phyloP scores from a whole-genome alignment of 768 basidiomycete genomes.

The Xerocomellus intermedius region DNA sequence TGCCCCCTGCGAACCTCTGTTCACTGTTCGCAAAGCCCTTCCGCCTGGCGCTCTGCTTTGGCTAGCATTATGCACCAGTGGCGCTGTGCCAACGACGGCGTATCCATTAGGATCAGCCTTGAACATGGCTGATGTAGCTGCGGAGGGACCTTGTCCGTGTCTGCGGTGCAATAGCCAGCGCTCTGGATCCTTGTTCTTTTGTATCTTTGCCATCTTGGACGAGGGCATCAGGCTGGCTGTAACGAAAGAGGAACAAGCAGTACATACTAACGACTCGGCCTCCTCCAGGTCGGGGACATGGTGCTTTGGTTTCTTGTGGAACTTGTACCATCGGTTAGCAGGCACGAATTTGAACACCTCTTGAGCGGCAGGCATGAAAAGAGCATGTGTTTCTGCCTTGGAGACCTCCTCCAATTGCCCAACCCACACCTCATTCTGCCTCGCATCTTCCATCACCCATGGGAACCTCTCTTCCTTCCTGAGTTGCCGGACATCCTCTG shows the following conservation, averaged over 20 bases:
- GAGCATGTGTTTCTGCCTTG: slow-evolving; percentile 69
- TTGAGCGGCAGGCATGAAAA: slow-evolving; percentile 82
- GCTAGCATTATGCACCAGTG: slow-evolving; percentile 46
- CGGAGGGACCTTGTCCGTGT: slow-evolving; percentile 57
- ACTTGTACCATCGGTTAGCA: slow-evolving; percentile 89
- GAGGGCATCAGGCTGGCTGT: background rate
- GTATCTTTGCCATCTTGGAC: slow-evolving; percentile 40
- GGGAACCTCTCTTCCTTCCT: slow-evolving; percentile 85
- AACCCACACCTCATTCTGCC: slow-evolving; percentile 71
- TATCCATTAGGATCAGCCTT: slow-evolving; percentile 59
- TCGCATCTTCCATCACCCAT: slow-evolving; percentile 87
- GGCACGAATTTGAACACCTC: slow-evolving; percentile 87
- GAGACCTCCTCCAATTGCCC: slow-evolving; percentile 78
- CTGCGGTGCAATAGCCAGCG: slow-evolving; percentile 66
- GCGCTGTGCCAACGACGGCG: slow-evolving; percentile 39
- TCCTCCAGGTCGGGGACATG: slow-evolving; percentile 64
- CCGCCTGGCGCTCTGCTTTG: slow-evolving; percentile 72
- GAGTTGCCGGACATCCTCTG: slow-evolving; percentile 74
- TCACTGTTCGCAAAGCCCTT: slow-evolving; percentile 61
- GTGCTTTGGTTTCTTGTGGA: slow-evolving; percentile 81
- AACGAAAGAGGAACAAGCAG: background rate
- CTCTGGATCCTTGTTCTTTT: slow-evolving; percentile 74
- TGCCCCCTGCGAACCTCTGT: slow-evolving; percentile 58
- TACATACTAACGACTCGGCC: slow-evolving; percentile 64
- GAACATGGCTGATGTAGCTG: slow-evolving; percentile 65